Base-by-base conservation (phyloP, 139 green algal species). In the Micractinium sp. region DNA sequence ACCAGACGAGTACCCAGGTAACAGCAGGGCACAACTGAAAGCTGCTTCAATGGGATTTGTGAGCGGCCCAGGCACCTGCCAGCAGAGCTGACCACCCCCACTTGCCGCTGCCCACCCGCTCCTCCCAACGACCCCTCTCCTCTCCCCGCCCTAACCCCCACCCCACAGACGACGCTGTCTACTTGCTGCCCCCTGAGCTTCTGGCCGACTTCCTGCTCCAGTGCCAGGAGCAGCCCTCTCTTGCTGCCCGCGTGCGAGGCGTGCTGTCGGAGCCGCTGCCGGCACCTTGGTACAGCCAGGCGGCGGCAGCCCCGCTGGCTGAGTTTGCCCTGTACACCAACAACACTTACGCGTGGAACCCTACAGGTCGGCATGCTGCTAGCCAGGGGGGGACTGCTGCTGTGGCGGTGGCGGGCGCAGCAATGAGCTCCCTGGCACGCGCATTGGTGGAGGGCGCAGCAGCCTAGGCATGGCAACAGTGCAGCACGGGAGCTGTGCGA, bases 331-430 rank as follows among this genome's bases (percentile, higher is more conserved):
- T 91, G 0, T 94, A 95, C 41, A 25, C 31, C 0, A 38, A 77
- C 33, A 13, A 31, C 0, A 67, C 38, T 60, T 92, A 93, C 35
- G 61, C 36, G 0, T 96, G 94, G 94, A 96, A 95, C 82, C 85
- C 85, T 20, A 27, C 71, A 61, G 83, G 74, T 90, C 60, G 18
- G 36, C 19, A 29, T 16, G 27, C 47, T 56, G 47, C 47, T 56
- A 56, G 7, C 47, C 47, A 16, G 47, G 47, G 47, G 47, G 47
- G 47, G 47, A 56, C 7, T 56, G 47, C 47, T 56, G 47, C 47
- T 56, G 47, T 56, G 7, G 9, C 7, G 47, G 47, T 56, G 47
- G 47, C 5, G n/a, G 47, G 47, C 47, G 47, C 47, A 56, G 47
- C 47, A 56, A 56, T 56, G 47, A 16, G 47, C 9, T 56, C 7